Evolutionary conservation across 2,329 filamentous ascomycete species (phyloP).

Genomic region (Epichloe aotearoae): DNA sequence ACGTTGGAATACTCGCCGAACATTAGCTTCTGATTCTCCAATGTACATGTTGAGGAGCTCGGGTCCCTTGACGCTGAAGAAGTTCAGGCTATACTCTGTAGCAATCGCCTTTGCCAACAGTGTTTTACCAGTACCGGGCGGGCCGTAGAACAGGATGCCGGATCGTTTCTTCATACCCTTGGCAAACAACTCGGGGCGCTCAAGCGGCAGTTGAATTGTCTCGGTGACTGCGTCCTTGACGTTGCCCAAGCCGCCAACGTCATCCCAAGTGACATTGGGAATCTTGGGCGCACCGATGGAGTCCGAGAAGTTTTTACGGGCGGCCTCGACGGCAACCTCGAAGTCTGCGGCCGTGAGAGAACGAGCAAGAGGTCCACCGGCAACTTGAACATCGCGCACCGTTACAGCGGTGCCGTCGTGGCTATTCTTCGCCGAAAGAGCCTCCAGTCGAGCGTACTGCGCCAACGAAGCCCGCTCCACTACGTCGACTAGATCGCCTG

Average conservation of each 20-base stretch:
- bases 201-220: constrained; percentile 86
- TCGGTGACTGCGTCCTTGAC: constrained; percentile 97
- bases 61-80: constrained; percentile 86
- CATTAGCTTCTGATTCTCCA: constrained; percentile 85
- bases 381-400: constrained; percentile 72
- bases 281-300: constrained; percentile 97
- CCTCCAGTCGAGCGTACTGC: constrained; percentile 60
- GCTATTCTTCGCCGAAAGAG: constrained; percentile 42
- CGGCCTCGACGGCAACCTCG: constrained; percentile 84
- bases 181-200: constrained; percentile 84
- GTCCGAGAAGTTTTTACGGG: constrained; percentile 95
- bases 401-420: constrained; percentile 35
- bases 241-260: constrained; percentile 83
- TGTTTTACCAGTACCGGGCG: constrained; percentile 84
- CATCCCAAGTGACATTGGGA: constrained; percentile 90
- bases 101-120: constrained; percentile 87
- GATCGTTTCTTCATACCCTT: constrained; percentile 98
- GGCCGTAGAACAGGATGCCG: constrained; percentile 83
- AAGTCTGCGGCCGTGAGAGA: constrained; percentile 76
- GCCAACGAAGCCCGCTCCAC: constrained; percentile 79
- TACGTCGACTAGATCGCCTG: constrained; percentile 87
- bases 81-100: constrained; percentile 86
- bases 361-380: constrained; percentile 67
- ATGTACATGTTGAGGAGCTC: constrained; percentile 95
- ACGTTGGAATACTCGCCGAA: constrained; percentile 76